Evolutionary conservation across 768 basidiomycete species (phyloP), one percentile per base, ranked within the genome.

Genomic region (Chalciporus pseudorubinellus): DNA sequence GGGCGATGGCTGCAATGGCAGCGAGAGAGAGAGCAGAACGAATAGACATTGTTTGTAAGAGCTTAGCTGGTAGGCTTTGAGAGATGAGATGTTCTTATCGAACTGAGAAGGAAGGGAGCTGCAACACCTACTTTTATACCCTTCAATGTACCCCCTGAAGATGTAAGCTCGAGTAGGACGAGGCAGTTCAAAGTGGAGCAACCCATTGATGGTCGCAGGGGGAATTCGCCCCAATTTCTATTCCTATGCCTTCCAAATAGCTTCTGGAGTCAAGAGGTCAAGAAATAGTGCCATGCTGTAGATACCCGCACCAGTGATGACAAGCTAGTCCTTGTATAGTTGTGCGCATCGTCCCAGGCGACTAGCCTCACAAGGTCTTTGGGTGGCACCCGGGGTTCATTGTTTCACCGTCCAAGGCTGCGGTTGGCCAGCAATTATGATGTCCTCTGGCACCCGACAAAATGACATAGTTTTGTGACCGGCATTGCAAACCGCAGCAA

Each of bases 11-110:
- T n/a, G 44, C 58, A 8, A 69, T 19, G 19, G 58, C 57, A 26
- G 55, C 59, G 21, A 64, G 48, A 45, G 56, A 50, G 24, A 67
- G 46, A 39, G 48, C 39, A 38, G 60, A 59, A 53, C 61, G 13
- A 18, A 51, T 46, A 50, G 41, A 28, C 67, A 70, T 70, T 55
- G 49, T 29, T 12, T 43, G 26, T 9, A 28, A 31, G 31, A 45
- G 24, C 26, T 56, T 34, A 16, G 24, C 38, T 48, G 19, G 20
- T 3, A 33, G 40, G 26, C 21, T 28, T 18, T 13, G 29, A 34
- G 40, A 49, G 40, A 26, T 40, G 39, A 39, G 31, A 26, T 48
- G 13, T 40, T 29, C 40, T 39, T 6, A 8, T 20, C 36, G 44
- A 24, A 46, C 44, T 46, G 44, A 46, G 3, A 33, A 33, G 2